Base-by-base conservation (phyloP, 2,329 filamentous ascomycete species). In the Epichloe bromicola region DNA sequence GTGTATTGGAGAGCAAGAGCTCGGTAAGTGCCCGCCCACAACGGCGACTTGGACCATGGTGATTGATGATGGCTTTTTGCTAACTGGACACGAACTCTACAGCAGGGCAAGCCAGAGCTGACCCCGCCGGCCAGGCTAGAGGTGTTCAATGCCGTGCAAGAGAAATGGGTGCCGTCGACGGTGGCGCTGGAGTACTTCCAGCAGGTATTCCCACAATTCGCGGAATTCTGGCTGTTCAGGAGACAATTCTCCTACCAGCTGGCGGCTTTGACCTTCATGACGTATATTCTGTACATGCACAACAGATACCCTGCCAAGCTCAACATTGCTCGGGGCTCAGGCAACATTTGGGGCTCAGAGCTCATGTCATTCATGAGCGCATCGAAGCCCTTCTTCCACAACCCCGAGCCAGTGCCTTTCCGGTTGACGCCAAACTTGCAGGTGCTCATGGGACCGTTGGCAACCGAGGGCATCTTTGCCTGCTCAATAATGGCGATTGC, bases 201-300 rank as follows among this genome's bases (percentile, higher is more conserved):
- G 63, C 75, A 78, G 57, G 86, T 83, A 5, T 97, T 93, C 70
- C 86, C 89, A 33, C 85, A 87, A 56, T 98, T 88, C 67, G 81
- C 86, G 44, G 90, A 96, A 61, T 96, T 97, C 74, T 98, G 91
- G 89, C 79, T 98, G 52, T 99, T 99, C 87, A 86, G 93, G 53
- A 84, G 90, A 53, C 90, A 95, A 58, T 95, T 98, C 70, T 86
- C 88, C 20, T 96, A 97, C 73, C 93, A 98, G 69, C 83, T 95
- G 55, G 91, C 93, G 19, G 82, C 90, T 2, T 78, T 97, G 56
- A 95, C 93, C 1, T 98, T 98, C 71, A 95, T 98, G 86, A 97
- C 93, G 4, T 98, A 97, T 65, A 85, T 96, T 53, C 85, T 99
- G 72, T 91, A 91, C 71, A 97, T 98, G 82, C 88, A 91, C 65